Percentiles rank a stretch among this genome's conserved stretches.
These are phyloP conservation scores for Crocinoboletus sp. DNA, from an alignment of 1,284 basidiomycete genomes.

Conservation along the genomic window DNA sequence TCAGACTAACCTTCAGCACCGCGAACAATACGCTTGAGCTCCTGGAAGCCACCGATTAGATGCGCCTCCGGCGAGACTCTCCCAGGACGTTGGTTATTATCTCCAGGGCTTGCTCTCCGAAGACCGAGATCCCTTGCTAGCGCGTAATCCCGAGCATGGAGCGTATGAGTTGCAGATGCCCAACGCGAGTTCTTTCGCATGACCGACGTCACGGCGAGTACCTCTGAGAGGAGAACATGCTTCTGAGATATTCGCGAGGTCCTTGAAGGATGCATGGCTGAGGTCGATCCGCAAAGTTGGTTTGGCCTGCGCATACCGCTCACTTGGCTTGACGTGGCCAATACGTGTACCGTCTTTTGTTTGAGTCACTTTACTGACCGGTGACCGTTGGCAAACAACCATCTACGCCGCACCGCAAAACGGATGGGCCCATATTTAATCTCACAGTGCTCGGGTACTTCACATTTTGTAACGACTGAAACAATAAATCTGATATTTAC, in stretches of 20 bases:
- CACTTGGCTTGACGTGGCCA: neutral
- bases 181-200: constrained; percentile 98
- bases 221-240: constrained; percentile 85
- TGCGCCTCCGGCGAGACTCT: constrained; percentile 63
- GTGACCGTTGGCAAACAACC: too few species aligned
- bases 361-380: too few species aligned
- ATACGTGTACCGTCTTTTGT: too few species aligned
- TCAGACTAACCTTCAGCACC: constrained; percentile 65
- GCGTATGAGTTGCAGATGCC: constrained; percentile 66
- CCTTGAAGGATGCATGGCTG: constrained; percentile 17
- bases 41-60: constrained; percentile 88
- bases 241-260: constrained; percentile 44
- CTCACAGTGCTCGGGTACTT: neutral
- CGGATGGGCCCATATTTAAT: too few species aligned
- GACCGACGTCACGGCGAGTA: constrained; percentile 88
- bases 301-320: neutral
- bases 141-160: constrained; percentile 56
- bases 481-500: constrained; percentile 24
- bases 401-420: too few species aligned
- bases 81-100: constrained; percentile 37
- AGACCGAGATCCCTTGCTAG: constrained; percentile 72
- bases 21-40: constrained; percentile 74
- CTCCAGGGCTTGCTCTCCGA: constrained; percentile 49
- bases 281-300: neutral
- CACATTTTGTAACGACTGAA: constrained; percentile 10